A percentile compares a stretch with the other conserved stretches of the same genome.
These are phyloP conservation scores for Gypsophila paniculata DNA, from an alignment of 179 eudicot genomes.

Conservation along the genomic window DNA sequence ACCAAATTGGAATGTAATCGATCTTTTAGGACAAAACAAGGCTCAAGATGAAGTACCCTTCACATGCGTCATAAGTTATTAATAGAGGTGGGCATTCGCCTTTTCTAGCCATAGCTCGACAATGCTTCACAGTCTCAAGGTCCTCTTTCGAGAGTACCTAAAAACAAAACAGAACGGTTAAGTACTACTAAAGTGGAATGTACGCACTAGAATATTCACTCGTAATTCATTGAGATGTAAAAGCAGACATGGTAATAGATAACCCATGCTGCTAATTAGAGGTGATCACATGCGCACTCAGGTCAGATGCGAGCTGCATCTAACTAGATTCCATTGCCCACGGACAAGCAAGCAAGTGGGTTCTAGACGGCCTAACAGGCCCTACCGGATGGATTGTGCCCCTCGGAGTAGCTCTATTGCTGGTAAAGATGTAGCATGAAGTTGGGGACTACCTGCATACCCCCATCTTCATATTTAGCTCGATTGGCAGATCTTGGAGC, in stretches of 20 bases:
- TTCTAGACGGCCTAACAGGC: too few species aligned
- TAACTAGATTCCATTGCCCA: too few species aligned
- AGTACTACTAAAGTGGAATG: neutral
- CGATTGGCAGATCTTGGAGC: constrained; percentile 83
- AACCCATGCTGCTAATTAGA: neutral
- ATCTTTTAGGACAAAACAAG: neutral
- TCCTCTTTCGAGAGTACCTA: constrained; percentile 80
- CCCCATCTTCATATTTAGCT: constrained; percentile 65
- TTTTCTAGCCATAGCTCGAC: constrained; percentile 60
- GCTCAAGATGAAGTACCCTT: constrained; percentile 55
- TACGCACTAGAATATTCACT: neutral
- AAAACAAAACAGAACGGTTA: constrained; percentile 13
- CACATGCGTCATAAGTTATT: constrained; percentile 63
- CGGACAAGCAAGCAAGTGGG: too few species aligned
- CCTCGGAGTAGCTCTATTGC: neutral
- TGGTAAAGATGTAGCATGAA: neutral
- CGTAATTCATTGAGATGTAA: neutral
- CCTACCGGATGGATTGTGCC: too few species aligned
- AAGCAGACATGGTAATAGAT: neutral
- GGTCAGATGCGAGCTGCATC: too few species aligned
- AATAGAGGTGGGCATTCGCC: constrained; percentile 80
- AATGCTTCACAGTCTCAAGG: constrained; percentile 56
- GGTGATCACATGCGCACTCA: too few species aligned
- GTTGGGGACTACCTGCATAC: constrained; percentile 68
- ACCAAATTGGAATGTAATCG: neutral